These are phyloP conservation scores for Kockiozyma suomiensis DNA, from an alignment of 805 yeast species.

Conservation along the genomic window DNA sequence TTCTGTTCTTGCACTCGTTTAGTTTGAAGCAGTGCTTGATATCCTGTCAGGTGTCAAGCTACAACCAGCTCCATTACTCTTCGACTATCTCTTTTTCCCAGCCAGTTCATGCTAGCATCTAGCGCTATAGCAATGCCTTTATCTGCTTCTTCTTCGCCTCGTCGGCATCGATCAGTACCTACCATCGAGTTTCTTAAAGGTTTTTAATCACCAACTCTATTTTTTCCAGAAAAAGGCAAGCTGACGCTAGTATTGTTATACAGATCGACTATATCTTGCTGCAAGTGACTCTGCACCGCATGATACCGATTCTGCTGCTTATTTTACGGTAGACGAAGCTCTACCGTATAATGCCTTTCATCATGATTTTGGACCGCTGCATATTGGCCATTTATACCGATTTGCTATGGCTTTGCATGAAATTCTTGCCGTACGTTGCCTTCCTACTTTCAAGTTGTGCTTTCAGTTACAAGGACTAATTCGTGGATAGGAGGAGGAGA, in stretches of 20 bases:
- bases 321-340: conserved; percentile 90
- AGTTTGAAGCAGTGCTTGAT: too few species aligned
- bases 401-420: conserved; percentile 95
- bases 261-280: conserved; percentile 77
- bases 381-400: conserved; percentile 88
- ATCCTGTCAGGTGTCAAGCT: too few species aligned
- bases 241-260: background rate
- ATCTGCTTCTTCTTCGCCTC: conserved; percentile 12
- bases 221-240: background rate
- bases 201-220: conserved; percentile 16
- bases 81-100: background rate
- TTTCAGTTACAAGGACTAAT: too few species aligned
- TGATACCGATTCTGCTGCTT: conserved; percentile 73
- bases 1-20: too few species aligned
- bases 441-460: too few species aligned
- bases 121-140: background rate
- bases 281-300: conserved; percentile 80
- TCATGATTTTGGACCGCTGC: conserved; percentile 94
- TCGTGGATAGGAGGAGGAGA: conserved; percentile 58
- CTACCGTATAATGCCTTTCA: conserved; percentile 94
- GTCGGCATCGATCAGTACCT: conserved; percentile 37
- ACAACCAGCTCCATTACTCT: too few species aligned
- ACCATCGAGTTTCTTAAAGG: conserved; percentile 45
- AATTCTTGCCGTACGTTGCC: conserved; percentile 63
- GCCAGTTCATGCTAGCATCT: background rate